Percentiles rank a stretch among this genome's conserved stretches.
Evolutionary conservation across 257 asterid species (phyloP).

Genomic region (Leonotis leonurus): DNA sequence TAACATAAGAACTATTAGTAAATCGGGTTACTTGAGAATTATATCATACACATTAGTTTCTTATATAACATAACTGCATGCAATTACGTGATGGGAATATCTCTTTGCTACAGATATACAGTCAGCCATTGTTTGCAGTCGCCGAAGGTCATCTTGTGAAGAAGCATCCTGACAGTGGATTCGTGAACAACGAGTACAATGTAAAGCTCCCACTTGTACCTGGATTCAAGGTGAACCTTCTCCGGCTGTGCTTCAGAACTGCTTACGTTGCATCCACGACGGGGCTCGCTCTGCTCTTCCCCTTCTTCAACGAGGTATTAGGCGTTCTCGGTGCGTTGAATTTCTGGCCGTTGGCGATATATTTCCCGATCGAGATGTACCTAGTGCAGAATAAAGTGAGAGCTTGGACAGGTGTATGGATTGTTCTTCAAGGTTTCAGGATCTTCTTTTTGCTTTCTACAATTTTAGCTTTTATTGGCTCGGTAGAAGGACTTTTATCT

Average conservation of each 20-base stretch:
- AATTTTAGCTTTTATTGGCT: conserved; percentile 46
- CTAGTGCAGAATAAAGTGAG: conserved; percentile 44
- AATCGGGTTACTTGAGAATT: neutral
- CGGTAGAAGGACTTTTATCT: conserved; percentile 46
- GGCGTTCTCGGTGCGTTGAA: conserved; percentile 60
- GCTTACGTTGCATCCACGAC: conserved; percentile 52
- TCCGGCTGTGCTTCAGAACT: conserved; percentile 59
- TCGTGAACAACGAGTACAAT: conserved; percentile 29
- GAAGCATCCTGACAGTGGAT: conserved; percentile 29
- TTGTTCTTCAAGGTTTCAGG: conserved; percentile 46
- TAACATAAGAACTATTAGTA: neutral
- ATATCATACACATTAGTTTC: too few species aligned
- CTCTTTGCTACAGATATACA: conserved; percentile 45
- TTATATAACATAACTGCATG: neutral
- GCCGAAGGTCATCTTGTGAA: conserved; percentile 34
- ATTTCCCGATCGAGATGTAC: conserved; percentile 68
- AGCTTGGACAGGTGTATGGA: conserved; percentile 52
- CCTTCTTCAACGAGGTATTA: conserved; percentile 60
- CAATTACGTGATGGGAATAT: neutral
- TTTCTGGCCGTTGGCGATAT: conserved; percentile 62
- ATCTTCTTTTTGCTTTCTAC: conserved; percentile 37
- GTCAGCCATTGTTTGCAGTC: conserved; percentile 59
- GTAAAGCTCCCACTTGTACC: conserved; percentile 43
- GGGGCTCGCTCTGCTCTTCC: conserved; percentile 40
- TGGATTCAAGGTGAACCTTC: conserved; percentile 36